Conservation (phyloP, 345 rosid genomes). For the Hibiscus tridactylites region DNA sequence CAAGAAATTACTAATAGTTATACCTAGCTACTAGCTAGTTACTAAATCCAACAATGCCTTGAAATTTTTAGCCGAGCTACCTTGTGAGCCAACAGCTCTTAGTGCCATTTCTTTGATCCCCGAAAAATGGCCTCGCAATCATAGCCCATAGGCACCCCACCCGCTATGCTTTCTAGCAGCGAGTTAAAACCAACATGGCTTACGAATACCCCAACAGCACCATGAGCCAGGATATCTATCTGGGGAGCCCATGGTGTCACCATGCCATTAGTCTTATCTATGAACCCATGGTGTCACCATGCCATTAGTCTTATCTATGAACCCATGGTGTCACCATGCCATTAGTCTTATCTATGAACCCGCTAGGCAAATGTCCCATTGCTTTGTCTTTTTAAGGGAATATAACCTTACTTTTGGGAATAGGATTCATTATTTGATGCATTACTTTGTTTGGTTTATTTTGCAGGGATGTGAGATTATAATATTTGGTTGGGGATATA, state of each 20-base stretch:
- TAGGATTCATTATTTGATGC: too few species aligned
- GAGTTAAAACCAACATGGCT: slow-evolving; percentile 48
- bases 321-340: too few species aligned
- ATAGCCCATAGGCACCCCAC: slow-evolving; percentile 52
- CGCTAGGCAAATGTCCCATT: too few species aligned
- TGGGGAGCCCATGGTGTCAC: slow-evolving; percentile 46
- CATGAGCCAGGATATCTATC: slow-evolving; percentile 31
- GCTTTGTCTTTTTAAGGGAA: too few species aligned
- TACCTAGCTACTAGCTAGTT: neutral
- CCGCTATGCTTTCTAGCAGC: slow-evolving; percentile 34
- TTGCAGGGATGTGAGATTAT: too few species aligned
- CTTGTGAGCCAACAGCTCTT: slow-evolving; percentile 20
- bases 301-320: too few species aligned
- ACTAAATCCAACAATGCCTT: neutral
- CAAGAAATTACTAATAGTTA: neutral
- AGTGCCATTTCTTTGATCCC: slow-evolving; percentile 27
- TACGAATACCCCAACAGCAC: slow-evolving; percentile 29
- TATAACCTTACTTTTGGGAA: too few species aligned
- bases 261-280: neutral
- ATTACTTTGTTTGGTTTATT: too few species aligned
- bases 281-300: neutral
- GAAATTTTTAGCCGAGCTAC: slow-evolving; percentile 16
- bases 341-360: too few species aligned
- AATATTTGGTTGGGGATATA: too few species aligned
- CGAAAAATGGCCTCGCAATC: slow-evolving; percentile 44